Percentiles rank a stretch among this genome's conserved stretches.
These are phyloP conservation scores for Posidonia australis DNA, from an alignment of 106 monocot genomes.

Conservation along the genomic window DNA sequence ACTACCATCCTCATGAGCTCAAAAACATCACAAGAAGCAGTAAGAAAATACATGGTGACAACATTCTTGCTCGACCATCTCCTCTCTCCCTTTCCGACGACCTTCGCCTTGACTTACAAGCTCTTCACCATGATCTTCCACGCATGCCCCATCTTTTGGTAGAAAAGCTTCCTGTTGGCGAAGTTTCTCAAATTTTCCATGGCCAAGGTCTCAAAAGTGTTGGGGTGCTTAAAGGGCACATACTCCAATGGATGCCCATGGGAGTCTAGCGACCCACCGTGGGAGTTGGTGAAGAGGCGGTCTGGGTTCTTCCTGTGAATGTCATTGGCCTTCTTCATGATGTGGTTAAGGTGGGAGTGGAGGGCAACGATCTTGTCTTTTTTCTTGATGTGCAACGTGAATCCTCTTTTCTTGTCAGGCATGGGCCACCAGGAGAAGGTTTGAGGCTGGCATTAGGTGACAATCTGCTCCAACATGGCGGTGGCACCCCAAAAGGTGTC, in stretches of 20 bases:
- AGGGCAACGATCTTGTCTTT: conserved; percentile 37
- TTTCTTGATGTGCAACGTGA: conserved; percentile 55
- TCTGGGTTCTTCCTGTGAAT: conserved; percentile 56
- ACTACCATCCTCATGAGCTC: no score
- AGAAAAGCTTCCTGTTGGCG: conserved; percentile 38
- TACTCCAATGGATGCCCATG: conserved; percentile 71
- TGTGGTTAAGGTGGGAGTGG: conserved; percentile 64
- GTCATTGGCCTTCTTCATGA: conserved; percentile 54
- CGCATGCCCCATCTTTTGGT: conserved; percentile 53
- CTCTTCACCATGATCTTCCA: no score
- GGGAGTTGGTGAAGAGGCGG: conserved; percentile 59
- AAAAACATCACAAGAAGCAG: no score
- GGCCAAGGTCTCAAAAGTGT: conserved; percentile 84
- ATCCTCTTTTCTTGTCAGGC: conserved; percentile 75
- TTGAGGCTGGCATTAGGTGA: conserved; percentile 45
- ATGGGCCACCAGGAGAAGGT: conserved; percentile 71
- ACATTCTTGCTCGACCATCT: no score
- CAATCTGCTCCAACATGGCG: conserved; percentile 75
- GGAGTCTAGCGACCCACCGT: conserved; percentile 38
- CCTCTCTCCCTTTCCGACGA: no score
- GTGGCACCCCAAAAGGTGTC: conserved; percentile 47
- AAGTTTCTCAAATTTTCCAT: conserved; percentile 54
- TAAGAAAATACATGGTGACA: no score
- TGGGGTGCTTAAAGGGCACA: conserved; percentile 90
- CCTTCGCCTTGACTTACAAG: no score